Base-by-base conservation (phyloP, 257 asterid genomes). In the Thymus mandschuricus region DNA sequence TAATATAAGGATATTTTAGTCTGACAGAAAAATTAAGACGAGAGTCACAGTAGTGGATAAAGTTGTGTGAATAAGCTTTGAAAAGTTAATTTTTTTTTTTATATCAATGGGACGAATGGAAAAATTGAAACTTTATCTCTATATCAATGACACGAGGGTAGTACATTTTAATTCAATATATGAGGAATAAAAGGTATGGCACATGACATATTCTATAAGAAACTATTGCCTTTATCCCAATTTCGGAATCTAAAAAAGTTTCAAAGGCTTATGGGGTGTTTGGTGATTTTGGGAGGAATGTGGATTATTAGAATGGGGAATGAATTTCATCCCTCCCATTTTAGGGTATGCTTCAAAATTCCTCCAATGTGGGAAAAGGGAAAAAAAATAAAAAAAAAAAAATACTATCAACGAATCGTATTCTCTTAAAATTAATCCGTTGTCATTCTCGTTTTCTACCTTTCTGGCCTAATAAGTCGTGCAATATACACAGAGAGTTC, bases 281-380 rank as follows among this genome's bases (percentile, higher is more conserved):
- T 58, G 64, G 64, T 12, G 40, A 12, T 57, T 57, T 57, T 30
- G 63, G 43, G 62, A 30, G 41, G 15, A 57, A 56, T 29, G 62
- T 56, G 62, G 43, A 12, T 57, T 30, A 57, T 57, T 57, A 57
- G 61, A 56, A 28, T 9, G 15, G 1, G 15, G 15, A 56, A 56
- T 55, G 60, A 55, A n/a, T 29, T 55, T 55, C 38, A 56, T 10
- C 10, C 40, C 6, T 10, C 7, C 58, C 30, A 52, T 52, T 52
- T 52, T 52, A 52, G 58, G 31, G 27, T 52, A 15, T 52, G 30
- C 4, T 52, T 52, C 31, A 21, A 52, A 52, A 52, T 15, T 56
- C 62, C 38, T 56, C 38, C 1, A 56, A 56, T 10, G 21, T 56
- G 62, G 34, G 38, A 29, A 56, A 50, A 3, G 49, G 2, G 49